Percentiles rank a stretch among this genome's conserved stretches.
phyloP scores from a whole-genome alignment of 2,329 filamentous ascomycete genomes.

The Claviceps sp. region DNA sequence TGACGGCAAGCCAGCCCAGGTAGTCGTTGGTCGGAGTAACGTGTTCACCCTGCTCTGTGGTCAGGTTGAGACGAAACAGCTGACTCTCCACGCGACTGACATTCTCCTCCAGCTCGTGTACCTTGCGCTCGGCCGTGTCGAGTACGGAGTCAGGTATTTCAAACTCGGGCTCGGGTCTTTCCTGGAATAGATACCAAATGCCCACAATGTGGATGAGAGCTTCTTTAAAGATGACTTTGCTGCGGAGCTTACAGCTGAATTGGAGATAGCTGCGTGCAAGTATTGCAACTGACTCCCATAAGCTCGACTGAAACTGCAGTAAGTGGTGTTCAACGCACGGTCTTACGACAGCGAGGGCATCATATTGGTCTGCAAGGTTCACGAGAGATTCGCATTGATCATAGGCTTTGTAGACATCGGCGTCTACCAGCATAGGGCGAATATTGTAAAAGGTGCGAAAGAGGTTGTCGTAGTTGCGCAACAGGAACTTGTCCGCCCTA shows the following conservation, averaged over 20 bases:
- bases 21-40: constrained; percentile 69
- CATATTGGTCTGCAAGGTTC: constrained; percentile 84
- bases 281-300: constrained; percentile 95
- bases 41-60: constrained; percentile 67
- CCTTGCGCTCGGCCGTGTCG: constrained; percentile 89
- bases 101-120: constrained; percentile 76
- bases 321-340: constrained; percentile 88
- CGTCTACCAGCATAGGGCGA: constrained; percentile 62
- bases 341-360: constrained; percentile 75
- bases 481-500: constrained; percentile 49
- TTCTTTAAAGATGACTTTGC: constrained; percentile 73
- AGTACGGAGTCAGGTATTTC: constrained; percentile 63
- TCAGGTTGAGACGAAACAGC: constrained; percentile 69
- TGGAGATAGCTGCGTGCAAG: constrained; percentile 75
- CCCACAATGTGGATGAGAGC: constrained; percentile 88
- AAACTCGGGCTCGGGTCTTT: constrained; percentile 63
- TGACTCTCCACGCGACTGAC: constrained; percentile 68
- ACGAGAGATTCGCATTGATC: constrained; percentile 87
- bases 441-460: constrained; percentile 96
- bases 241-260: constrained; percentile 73
- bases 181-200: constrained; percentile 78
- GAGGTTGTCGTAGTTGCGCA: constrained; percentile 89
- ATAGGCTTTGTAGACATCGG: constrained; percentile 87
- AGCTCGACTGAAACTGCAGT: constrained; percentile 73
- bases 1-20: constrained; percentile 79